These are phyloP conservation scores for Misopates orontium DNA, from an alignment of 257 asterid genomes.

Conservation along the genomic window DNA sequence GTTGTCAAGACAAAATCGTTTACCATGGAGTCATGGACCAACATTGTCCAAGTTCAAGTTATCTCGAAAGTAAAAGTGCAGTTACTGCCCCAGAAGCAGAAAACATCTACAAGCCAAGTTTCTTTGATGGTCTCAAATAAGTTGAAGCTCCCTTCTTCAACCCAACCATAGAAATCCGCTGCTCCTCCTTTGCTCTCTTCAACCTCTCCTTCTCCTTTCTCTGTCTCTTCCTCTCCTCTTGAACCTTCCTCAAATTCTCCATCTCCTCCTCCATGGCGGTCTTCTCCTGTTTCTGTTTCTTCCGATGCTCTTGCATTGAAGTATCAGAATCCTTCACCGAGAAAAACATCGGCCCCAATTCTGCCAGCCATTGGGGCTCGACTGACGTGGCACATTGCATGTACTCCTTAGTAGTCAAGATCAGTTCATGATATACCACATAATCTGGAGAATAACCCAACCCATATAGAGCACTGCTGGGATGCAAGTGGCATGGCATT, in stretches of 20 bases:
- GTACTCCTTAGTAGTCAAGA: constrained; percentile 83
- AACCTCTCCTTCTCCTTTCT: constrained; percentile 56
- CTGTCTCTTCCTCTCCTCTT: constrained; percentile 49
- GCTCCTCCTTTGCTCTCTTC: constrained; percentile 74
- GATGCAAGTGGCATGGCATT: constrained; percentile 95
- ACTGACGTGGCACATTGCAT: constrained; percentile 93
- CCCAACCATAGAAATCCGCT: constrained; percentile 71
- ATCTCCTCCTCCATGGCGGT: constrained; percentile 96
- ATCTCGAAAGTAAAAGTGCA: no score
- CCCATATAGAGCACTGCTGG: constrained; percentile 88
- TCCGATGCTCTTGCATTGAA: constrained; percentile 81
- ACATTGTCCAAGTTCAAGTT: no score
- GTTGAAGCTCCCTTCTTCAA: constrained; percentile 71
- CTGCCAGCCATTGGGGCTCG: constrained; percentile 96
- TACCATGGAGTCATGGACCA: no score
- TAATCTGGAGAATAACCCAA: constrained; percentile 91
- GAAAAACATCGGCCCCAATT: constrained; percentile 96
- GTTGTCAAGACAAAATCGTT: no score
- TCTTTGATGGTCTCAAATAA: constrained; percentile 74
- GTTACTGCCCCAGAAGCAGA: no score
- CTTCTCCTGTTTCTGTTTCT: constrained; percentile 87
- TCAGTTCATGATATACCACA: constrained; percentile 87
- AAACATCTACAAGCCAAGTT: constrained; percentile 57
- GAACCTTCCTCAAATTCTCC: constrained; percentile 73
- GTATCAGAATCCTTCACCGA: constrained; percentile 89